Percentiles rank a stretch among this genome's conserved stretches.
Conservation (phyloP, 495 filamentous ascomycete species). For the Hypoxylon rickii region DNA sequence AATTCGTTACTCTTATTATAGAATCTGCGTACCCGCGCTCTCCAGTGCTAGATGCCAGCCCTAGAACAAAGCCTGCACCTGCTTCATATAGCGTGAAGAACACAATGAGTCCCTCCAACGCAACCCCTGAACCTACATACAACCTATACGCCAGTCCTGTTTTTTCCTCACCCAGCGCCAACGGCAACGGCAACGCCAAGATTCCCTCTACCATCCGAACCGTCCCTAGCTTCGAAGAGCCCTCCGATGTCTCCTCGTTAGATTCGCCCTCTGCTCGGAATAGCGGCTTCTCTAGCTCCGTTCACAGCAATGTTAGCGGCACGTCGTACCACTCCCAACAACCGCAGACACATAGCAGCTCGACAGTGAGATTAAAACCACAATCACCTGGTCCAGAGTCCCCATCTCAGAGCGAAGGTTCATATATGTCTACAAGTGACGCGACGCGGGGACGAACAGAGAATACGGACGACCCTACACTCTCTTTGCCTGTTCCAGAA, state of each 20-base stretch:
- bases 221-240: constrained; percentile 49
- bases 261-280: constrained; percentile 42
- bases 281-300: constrained; percentile 54
- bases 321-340: constrained; percentile 44
- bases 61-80: constrained; percentile 36
- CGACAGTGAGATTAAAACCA: constrained; percentile 38
- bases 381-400: constrained; percentile 27
- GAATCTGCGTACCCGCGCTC: constrained; percentile 21
- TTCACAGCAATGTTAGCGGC: constrained; percentile 51
- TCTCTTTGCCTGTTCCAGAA: constrained; percentile 30
- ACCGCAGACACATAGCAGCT: constrained; percentile 31
- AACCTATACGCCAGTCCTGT: constrained; percentile 14
- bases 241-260: constrained; percentile 40
- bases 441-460: constrained; percentile 17
- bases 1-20: constrained; percentile 10
- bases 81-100: constrained; percentile 43
- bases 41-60: constrained; percentile 22
- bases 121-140: constrained; percentile 22
- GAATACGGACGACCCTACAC: constrained; percentile 14
- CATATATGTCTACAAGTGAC: constrained; percentile 30
- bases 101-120: constrained; percentile 40
- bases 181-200: constrained; percentile 24
- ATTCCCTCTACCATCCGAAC: constrained; percentile 51
- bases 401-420: constrained; percentile 17
- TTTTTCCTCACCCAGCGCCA: constrained; percentile 14